A percentile compares a stretch with the other conserved stretches of the same genome.
phyloP scores from a whole-genome alignment of 345 rosid species.

The Arabidopsis suecica region DNA sequence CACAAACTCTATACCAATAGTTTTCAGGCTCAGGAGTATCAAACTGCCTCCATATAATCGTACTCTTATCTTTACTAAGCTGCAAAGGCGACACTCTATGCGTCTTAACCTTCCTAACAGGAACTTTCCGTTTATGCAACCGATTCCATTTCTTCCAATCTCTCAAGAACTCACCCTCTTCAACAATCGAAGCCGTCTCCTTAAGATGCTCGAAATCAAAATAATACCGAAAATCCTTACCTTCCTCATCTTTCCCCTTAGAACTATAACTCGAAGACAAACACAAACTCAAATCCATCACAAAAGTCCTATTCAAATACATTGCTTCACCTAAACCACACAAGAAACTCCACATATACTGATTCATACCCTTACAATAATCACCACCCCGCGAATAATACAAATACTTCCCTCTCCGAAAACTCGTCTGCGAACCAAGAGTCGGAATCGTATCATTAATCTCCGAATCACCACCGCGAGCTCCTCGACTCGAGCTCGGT shows the following conservation, averaged over 20 bases:
- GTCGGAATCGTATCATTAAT: constrained; percentile 69
- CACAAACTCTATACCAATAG: constrained; percentile 95
- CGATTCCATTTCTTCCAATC: constrained; percentile 91
- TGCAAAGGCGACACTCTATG: constrained; percentile 71
- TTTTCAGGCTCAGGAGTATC: constrained; percentile 86
- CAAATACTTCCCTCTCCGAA: constrained; percentile 80
- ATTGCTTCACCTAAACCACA: constrained; percentile 95
- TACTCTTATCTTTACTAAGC: constrained; percentile 76
- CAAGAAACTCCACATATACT: constrained; percentile 90
- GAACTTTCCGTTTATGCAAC: constrained; percentile 70
- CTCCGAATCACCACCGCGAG: constrained; percentile 56
- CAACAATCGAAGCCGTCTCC: constrained; percentile 74
- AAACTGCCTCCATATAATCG: constrained; percentile 87
- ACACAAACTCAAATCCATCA: constrained; percentile 88
- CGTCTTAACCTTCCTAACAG: constrained; percentile 73
- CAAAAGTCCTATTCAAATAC: constrained; percentile 90
- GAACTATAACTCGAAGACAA: constrained; percentile 67
- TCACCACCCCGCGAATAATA: constrained; percentile 92
- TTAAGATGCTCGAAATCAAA: constrained; percentile 95
- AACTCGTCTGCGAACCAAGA: constrained; percentile 60
- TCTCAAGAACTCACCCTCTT: constrained; percentile 76
- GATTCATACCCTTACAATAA: constrained; percentile 97
- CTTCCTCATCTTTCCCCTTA: constrained; percentile 76
- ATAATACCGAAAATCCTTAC: constrained; percentile 85
- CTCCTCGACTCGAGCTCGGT: constrained; percentile 34